Percentiles rank a stretch among this genome's conserved stretches.
phyloP scores from a whole-genome alignment of 1,284 basidiomycete genomes.

The Ceratobasidium papillatum region DNA sequence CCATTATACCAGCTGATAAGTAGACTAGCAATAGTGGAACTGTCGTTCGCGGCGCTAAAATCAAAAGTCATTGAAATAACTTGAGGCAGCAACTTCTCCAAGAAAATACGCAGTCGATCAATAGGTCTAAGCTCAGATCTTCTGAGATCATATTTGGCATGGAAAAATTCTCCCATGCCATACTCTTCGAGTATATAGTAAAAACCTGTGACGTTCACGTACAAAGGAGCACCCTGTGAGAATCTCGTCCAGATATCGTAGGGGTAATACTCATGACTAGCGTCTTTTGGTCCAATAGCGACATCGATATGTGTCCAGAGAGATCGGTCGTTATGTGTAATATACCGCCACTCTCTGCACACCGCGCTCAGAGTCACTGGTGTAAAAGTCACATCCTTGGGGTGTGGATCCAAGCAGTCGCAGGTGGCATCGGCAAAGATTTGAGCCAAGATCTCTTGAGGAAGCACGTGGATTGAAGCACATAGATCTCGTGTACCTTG shows the following conservation, averaged over 20 bases:
- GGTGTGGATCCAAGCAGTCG: not conserved
- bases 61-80: too few species aligned
- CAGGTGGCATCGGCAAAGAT: not conserved
- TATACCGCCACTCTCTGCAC: not conserved
- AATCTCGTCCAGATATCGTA: not conserved
- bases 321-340: not conserved
- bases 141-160: too few species aligned
- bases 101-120: too few species aligned
- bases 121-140: too few species aligned
- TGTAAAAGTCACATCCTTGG: not conserved
- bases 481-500: not conserved
- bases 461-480: not conserved
- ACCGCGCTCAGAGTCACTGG: not conserved
- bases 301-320: constrained; percentile 16
- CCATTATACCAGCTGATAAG: too few species aligned
- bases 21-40: too few species aligned
- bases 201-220: not conserved
- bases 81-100: too few species aligned
- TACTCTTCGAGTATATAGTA: too few species aligned
- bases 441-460: not conserved
- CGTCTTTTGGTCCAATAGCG: not conserved
- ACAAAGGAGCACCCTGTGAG: not conserved
- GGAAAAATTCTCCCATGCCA: too few species aligned
- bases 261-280: not conserved
- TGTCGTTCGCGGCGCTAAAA: too few species aligned